Conservation (phyloP, 352 stramenopile genomes). For the Phytophthora cryptogea region DNA sequence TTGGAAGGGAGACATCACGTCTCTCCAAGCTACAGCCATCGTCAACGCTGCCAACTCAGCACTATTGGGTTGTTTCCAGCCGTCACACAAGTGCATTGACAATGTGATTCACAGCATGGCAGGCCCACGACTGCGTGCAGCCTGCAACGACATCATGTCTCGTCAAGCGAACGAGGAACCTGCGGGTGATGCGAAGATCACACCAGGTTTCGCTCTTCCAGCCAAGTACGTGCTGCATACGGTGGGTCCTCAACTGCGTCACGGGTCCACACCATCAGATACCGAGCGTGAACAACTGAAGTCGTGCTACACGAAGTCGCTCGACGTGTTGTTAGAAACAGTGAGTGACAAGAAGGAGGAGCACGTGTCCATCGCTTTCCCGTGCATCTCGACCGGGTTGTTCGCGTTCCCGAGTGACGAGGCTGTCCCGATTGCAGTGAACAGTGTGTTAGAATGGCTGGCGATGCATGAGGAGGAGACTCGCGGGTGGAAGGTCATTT, state of each 20-base stretch:
- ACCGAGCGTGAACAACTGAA: conserved; percentile 38
- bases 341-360: conserved; percentile 17
- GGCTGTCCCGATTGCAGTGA: conserved; percentile 50
- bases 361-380: conserved; percentile 50
- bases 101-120: conserved; percentile 75
- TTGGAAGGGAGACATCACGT: conserved; percentile 75
- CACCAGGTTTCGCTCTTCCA: conserved; percentile 52
- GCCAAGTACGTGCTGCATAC: conserved; percentile 63
- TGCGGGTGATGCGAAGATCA: conserved; percentile 59
- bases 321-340: conserved; percentile 50
- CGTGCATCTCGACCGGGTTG: conserved; percentile 70
- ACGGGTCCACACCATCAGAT: conserved; percentile 26
- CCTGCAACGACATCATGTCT: conserved; percentile 56
- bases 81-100: conserved; percentile 73
- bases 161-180: conserved; percentile 44
- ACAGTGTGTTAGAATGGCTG: conserved; percentile 59
- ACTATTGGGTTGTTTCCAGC: conserved; percentile 75
- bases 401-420: conserved; percentile 69
- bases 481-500: conserved; percentile 56
- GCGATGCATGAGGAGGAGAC: conserved; percentile 34
- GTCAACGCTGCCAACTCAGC: conserved; percentile 71
- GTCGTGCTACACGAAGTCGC: conserved; percentile 54
- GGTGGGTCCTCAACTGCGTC: conserved; percentile 57
- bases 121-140: conserved; percentile 55
- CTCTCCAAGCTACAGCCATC: conserved; percentile 59